phyloP scores from a whole-genome alignment of 805 yeast genomes.

The Candida vartiovaarae region DNA sequence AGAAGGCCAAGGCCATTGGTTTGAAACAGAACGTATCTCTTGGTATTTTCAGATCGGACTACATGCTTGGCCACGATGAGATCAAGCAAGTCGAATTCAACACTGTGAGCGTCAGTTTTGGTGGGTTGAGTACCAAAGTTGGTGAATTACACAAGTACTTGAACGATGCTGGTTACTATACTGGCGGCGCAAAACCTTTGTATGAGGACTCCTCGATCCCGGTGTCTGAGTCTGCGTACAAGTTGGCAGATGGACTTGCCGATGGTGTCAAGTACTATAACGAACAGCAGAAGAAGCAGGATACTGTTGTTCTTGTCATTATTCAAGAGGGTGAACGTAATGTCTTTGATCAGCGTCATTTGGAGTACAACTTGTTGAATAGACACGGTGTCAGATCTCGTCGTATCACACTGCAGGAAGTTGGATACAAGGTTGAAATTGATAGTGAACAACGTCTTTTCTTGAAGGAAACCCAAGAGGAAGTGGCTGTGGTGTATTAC shows the following conservation, averaged over 20 bases:
- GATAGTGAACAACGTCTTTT: conserved; percentile 40
- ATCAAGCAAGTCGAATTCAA: conserved; percentile 96
- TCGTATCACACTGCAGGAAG: conserved; percentile 62
- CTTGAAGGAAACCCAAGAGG: conserved; percentile 50
- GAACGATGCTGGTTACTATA: conserved; percentile 52
- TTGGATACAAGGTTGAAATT: conserved; percentile 34
- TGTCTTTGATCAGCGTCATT: conserved; percentile 81
- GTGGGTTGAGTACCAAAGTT: conserved; percentile 78
- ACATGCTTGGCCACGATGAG: conserved; percentile 49
- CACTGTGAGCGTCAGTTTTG: conserved; percentile 93
- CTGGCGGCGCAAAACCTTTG: conserved; percentile 32
- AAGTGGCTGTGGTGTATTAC: conserved; percentile 83
- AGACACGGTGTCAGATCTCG: conserved; percentile 51
- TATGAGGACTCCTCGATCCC: conserved; percentile 50
- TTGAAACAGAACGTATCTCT: conserved; percentile 61
- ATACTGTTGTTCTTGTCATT: conserved; percentile 62
- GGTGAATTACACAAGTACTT: conserved; percentile 67
- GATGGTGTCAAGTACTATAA: conserved; percentile 57
- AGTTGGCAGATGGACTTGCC: conserved; percentile 63
- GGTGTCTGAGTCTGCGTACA: conserved; percentile 53
- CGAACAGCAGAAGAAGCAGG: conserved; percentile 17
- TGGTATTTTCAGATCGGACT: conserved; percentile 88
- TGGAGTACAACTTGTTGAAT: conserved; percentile 64
- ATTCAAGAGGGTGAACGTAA: conserved; percentile 85
- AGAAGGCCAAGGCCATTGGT: conserved; percentile 39